Evolutionary conservation across 768 basidiomycete species (phyloP), one percentile per base, ranked within the genome.

Genomic region (Suillus ampliporus): DNA sequence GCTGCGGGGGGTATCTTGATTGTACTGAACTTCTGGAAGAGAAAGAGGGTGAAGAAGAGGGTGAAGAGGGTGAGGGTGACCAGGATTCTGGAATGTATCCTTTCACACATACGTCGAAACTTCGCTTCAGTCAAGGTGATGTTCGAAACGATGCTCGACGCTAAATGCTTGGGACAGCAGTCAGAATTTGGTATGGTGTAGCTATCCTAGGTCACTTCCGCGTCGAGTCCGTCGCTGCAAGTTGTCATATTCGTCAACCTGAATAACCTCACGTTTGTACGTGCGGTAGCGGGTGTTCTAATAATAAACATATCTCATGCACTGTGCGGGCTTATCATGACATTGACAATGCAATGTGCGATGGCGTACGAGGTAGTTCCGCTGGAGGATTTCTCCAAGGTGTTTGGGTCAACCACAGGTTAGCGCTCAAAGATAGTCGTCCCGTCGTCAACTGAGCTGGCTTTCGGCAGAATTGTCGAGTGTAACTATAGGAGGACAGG

Each of bases 401-500:
- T 76, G 28, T 89, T 90, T 69, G 76, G 81, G 28, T 69, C 78
- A 2, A 74, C 79, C 5, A 89, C 80, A 64, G 89, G 90, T 88
- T 67, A 62, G 77, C 11, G 26, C 38, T 40, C 37, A 56, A 40
- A 13, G 17, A 40, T 38, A 19, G 9, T 26, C 19, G 23, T 38
- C 1, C 5, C 23, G 26, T 26, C 37, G 37, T 54, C 35, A 56
- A 56, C 54, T 56, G 54, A 56, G 23, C 17, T 26, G 54, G 17
- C 10, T 38, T 54, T 58, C 46, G n/a, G 67, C 59, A 97, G 97
- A 99, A 76, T 83, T 99, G 14, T 97, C 96, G 34, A 92, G 91
- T 65, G 89, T 88, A 17, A 88, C 89, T 1, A 79, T 98, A 14
- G 97, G 95, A 19, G 95, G 89, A 3, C 75, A 82, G 62, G 80